phyloP scores from a whole-genome alignment of 805 yeast species.

The Diddensiella santjacobensis region DNA sequence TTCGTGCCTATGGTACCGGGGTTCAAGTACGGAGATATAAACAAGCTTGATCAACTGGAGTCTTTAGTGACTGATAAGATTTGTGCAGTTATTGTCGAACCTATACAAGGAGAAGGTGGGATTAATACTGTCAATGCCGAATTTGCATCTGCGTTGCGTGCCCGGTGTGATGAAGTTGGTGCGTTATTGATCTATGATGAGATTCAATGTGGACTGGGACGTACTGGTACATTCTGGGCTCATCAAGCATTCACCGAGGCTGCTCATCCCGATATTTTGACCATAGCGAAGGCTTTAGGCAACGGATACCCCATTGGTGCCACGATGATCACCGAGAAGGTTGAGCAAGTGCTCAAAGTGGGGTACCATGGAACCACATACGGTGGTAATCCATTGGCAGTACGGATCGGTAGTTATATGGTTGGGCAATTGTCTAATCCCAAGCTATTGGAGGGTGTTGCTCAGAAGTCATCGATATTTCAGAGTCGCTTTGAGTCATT shows the following conservation, averaged over 20 bases:
- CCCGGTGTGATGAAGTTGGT: slow-evolving; percentile 62
- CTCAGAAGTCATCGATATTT: slow-evolving; percentile 56
- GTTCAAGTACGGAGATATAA: slow-evolving; percentile 61
- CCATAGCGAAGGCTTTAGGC: slow-evolving; percentile 94
- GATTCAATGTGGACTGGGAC: slow-evolving; percentile 94
- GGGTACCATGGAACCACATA: slow-evolving; percentile 99
- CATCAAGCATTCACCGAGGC: slow-evolving; percentile 68
- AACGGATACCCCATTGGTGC: slow-evolving; percentile 97
- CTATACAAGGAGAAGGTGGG: slow-evolving; percentile 98
- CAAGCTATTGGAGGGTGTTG: slow-evolving; percentile 59
- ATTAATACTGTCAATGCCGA: slow-evolving; percentile 62
- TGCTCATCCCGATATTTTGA: slow-evolving; percentile 91
- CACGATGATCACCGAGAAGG: slow-evolving; percentile 75
- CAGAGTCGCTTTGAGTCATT: slow-evolving; percentile 38
- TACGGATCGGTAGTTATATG: slow-evolving; percentile 76
- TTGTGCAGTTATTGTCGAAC: slow-evolving; percentile 93
- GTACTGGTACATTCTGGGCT: slow-evolving; percentile 93
- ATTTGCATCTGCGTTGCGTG: slow-evolving; percentile 62
- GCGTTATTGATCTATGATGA: slow-evolving; percentile 88
- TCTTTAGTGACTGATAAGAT: slow-evolving; percentile 56
- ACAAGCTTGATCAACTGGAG: slow-evolving; percentile 57
- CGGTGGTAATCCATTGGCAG: slow-evolving; percentile 94
- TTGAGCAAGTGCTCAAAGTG: slow-evolving; percentile 66
- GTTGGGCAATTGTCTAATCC: slow-evolving; percentile 60
- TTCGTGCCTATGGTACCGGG: slow-evolving; percentile 93